Evolutionary conservation across 2,329 filamentous ascomycete species (phyloP).

Genomic region (Alternaria panax): DNA sequence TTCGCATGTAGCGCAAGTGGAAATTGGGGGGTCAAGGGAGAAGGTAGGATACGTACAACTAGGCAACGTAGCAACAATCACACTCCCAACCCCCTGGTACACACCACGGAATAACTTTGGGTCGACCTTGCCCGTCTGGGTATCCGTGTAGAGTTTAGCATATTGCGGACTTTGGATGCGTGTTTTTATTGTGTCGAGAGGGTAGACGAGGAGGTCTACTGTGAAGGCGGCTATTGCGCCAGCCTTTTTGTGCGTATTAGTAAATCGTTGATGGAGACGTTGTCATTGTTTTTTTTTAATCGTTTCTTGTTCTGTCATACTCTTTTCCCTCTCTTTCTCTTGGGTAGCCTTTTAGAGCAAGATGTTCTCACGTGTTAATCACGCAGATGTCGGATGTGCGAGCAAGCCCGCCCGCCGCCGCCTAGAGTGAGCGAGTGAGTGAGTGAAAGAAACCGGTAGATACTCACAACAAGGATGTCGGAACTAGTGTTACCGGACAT

Average conservation of each 20-base stretch:
- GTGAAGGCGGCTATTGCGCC: constrained; percentile 86
- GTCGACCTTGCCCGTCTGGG: constrained; percentile 62
- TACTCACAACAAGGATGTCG: constrained; percentile 65
- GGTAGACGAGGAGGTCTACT: constrained; percentile 85
- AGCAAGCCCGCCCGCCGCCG: no score
- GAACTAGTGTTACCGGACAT: constrained; percentile 56
- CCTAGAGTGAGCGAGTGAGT: no score
- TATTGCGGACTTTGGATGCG: constrained; percentile 82
- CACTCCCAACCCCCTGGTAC: constrained; percentile 87
- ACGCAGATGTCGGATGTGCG: no score
- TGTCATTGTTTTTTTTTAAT: neutral
- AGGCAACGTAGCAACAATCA: constrained; percentile 87
- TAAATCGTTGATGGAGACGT: no score
- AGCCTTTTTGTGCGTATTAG: constrained; percentile 62
- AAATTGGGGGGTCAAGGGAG: no score
- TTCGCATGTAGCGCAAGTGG: no score
- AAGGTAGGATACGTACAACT: constrained; percentile 63
- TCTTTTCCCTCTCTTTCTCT: neutral
- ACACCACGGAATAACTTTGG: constrained; percentile 72
- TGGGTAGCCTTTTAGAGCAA: no score
- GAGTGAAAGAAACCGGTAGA: neutral
- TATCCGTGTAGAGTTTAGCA: constrained; percentile 68
- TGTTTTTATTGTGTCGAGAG: constrained; percentile 89
- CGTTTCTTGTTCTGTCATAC: neutral
- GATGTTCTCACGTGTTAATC: no score